Evolutionary conservation across 2,329 filamentous ascomycete species (phyloP).

Genomic region (Ambrosiella cleistominuta): DNA sequence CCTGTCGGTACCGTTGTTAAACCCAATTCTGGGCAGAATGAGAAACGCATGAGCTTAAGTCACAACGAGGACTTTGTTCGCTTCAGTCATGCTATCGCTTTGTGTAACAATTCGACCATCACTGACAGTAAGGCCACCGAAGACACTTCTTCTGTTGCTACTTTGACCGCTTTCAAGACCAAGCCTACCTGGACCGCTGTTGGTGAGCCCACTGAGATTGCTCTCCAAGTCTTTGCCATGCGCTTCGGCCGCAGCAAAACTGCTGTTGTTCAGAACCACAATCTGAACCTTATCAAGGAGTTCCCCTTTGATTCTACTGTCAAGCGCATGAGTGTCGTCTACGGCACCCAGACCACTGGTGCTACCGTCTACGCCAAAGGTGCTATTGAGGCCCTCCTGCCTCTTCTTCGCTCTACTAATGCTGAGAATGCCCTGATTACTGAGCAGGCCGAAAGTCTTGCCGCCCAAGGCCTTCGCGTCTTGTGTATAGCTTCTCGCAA

Average conservation of each 20-base stretch:
- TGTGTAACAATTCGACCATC: slow-evolving; percentile 43
- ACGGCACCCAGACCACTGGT: slow-evolving; percentile 23
- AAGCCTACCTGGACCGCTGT: slow-evolving; percentile 36
- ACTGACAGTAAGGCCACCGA: slow-evolving; percentile 22
- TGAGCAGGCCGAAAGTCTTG: slow-evolving; percentile 36
- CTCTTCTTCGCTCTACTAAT: slow-evolving; percentile 31
- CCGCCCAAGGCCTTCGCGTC: slow-evolving; percentile 47
- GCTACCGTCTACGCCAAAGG: slow-evolving; percentile 38
- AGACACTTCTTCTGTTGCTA: slow-evolving; percentile 9
- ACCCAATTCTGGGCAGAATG: slow-evolving; percentile 3
- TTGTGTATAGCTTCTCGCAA: slow-evolving; percentile 43
- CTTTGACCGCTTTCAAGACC: slow-evolving; percentile 1
- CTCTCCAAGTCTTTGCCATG: slow-evolving; percentile 55
- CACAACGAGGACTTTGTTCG: slow-evolving; percentile 22
- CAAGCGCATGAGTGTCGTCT: slow-evolving; percentile 61
- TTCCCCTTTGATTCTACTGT: slow-evolving; percentile 57
- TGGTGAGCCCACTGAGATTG: slow-evolving; percentile 56
- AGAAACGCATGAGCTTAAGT: slow-evolving; percentile 12
- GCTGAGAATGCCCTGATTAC: slow-evolving; percentile 29
- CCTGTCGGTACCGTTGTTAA: slow-evolving; percentile 15
- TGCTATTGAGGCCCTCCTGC: slow-evolving; percentile 38
- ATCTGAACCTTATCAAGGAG: slow-evolving; percentile 38
- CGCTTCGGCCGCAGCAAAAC: slow-evolving; percentile 40
- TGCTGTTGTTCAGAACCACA: slow-evolving; percentile 21
- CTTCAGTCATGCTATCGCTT: slow-evolving; percentile 37